Percentiles rank a stretch among this genome's conserved stretches.
Evolutionary conservation across 768 basidiomycete genomes (phyloP).

Genomic region (Psilocybe sp.): DNA sequence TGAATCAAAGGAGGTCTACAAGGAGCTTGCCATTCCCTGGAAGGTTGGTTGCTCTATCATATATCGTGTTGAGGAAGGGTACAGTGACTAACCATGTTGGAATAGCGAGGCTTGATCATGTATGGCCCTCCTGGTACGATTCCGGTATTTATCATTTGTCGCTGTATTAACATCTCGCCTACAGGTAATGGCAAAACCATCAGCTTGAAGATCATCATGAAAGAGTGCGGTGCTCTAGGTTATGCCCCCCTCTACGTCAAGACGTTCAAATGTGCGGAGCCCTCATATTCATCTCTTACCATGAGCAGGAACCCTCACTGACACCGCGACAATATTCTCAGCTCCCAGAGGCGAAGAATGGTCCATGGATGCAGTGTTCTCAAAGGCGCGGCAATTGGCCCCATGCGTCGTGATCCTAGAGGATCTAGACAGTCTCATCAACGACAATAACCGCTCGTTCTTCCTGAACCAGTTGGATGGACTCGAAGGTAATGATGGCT

Average conservation of each 20-base stretch:
- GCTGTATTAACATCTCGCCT: background rate
- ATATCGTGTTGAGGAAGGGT: too few relatives aligned
- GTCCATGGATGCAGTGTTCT: conserved; percentile 66
- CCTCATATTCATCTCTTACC: background rate
- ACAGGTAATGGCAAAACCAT: conserved; percentile 84
- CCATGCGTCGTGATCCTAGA: conserved; percentile 65
- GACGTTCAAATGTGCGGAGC: conserved; percentile 61
- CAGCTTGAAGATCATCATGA: conserved; percentile 81
- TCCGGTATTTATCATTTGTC: background rate
- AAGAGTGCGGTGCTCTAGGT: conserved; percentile 57
- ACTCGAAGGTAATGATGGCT: conserved; percentile 72
- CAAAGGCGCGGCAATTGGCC: conserved; percentile 62
- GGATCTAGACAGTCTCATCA: conserved; percentile 75
- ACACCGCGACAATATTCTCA: conserved; percentile 21
- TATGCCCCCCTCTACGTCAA: conserved; percentile 79
- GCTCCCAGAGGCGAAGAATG: conserved; percentile 61
- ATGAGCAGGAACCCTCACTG: background rate
- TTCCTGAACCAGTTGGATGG: conserved; percentile 89
- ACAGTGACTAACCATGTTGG: too few relatives aligned
- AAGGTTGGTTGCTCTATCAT: conserved; percentile 44
- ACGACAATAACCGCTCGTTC: conserved; percentile 74
- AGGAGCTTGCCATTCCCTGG: conserved; percentile 77
- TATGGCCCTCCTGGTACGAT: conserved; percentile 50
- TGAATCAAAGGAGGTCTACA: conserved; percentile 69
- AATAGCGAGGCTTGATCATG: conserved; percentile 77